phyloP scores from a whole-genome alignment of 805 yeast species.

The Candida insectorum region DNA sequence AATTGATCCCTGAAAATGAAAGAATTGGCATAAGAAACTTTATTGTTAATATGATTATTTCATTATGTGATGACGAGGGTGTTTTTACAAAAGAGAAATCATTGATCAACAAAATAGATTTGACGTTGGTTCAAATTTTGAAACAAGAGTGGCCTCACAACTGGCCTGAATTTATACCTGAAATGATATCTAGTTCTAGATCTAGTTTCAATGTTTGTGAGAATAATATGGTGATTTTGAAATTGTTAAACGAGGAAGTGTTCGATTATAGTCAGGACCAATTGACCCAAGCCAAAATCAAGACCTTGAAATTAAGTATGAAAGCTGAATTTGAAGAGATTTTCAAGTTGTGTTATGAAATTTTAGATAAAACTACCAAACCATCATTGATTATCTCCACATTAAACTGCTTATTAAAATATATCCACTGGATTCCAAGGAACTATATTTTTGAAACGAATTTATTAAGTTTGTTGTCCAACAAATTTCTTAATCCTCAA shows the following conservation, averaged over 20 bases:
- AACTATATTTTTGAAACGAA: constrained; percentile 89
- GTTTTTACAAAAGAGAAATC: constrained; percentile 72
- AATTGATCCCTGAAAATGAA: constrained; percentile 82
- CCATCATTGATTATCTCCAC: constrained; percentile 84
- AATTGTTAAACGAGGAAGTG: constrained; percentile 89
- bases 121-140: constrained; percentile 88
- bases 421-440: constrained; percentile 91
- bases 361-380: constrained; percentile 83
- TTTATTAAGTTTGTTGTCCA: constrained; percentile 64
- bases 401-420: constrained; percentile 73
- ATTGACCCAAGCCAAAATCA: constrained; percentile 93
- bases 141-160: constrained; percentile 99
- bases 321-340: constrained; percentile 89
- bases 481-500: constrained; percentile 71
- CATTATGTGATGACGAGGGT: constrained; percentile 81
- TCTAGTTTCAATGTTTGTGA: constrained; percentile 93
- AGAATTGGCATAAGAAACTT: constrained; percentile 91
- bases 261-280: constrained; percentile 94
- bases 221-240: constrained; percentile 91
- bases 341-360: constrained; percentile 89
- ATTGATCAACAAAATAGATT: constrained; percentile 86
- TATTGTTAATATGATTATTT: constrained; percentile 87
- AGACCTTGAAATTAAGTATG: constrained; percentile 77
- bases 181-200: constrained; percentile 78
- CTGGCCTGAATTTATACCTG: constrained; percentile 97